phyloP scores from a whole-genome alignment of 805 yeast genomes.

The Zygotorulaspora florentina region DNA sequence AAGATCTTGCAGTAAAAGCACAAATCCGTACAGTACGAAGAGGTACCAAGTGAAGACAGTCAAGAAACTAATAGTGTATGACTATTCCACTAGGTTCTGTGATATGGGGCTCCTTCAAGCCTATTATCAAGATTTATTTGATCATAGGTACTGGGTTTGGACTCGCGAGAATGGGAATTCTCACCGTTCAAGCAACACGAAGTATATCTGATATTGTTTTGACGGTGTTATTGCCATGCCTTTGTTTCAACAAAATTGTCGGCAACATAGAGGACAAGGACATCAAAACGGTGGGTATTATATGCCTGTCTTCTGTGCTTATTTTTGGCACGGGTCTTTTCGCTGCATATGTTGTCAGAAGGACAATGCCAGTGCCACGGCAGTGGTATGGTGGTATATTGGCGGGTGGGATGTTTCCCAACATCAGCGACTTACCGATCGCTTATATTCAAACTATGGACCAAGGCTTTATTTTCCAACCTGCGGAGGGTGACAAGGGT shows the following conservation, averaged over 20 bases:
- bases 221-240: conserved; percentile 59
- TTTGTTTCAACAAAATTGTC: conserved; percentile 61
- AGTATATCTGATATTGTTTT: conserved; percentile 63
- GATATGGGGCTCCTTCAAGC: conserved; percentile 58
- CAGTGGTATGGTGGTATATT: conserved; percentile 69
- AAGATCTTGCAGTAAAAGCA: not conserved
- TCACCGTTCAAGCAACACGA: conserved; percentile 58
- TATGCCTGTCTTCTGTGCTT: conserved; percentile 48
- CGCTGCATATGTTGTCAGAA: conserved; percentile 38
- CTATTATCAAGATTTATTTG: conserved; percentile 69
- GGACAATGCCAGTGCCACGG: conserved; percentile 48
- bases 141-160: conserved; percentile 64
- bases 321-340: conserved; percentile 49
- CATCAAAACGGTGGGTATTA: conserved; percentile 65
- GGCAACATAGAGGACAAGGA: conserved; percentile 57
- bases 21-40: not conserved
- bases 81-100: conserved; percentile 30
- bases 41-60: not conserved
- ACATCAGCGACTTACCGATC: conserved; percentile 72
- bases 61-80: conserved; percentile 11
- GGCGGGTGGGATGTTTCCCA: conserved; percentile 68
- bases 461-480: conserved; percentile 53
- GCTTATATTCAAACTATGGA: conserved; percentile 70
- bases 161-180: conserved; percentile 53
- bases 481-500: conserved; percentile 64